Base-by-base conservation (phyloP, 2,329 filamentous ascomycete genomes). In the Pseudogymnoascus sp. region DNA sequence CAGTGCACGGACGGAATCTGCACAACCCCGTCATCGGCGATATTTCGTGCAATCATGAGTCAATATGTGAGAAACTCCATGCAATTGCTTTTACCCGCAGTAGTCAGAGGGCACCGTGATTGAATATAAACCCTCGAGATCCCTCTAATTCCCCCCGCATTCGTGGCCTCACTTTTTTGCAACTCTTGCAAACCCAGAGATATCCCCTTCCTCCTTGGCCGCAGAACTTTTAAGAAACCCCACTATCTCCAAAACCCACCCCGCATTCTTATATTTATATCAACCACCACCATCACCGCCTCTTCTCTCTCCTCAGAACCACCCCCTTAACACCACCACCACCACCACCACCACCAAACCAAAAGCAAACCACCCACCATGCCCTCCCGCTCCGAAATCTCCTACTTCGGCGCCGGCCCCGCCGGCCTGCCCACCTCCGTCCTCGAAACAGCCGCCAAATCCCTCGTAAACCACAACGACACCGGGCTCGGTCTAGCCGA, bases 391-490 rank as follows among this genome's bases (percentile, higher is more conserved):
- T 81, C 85, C 70, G 87, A 93, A 67, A 84, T 95, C 74, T 83
- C 87, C 68, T 95, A 96, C 78, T 96, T 96, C 70, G 92, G 93
- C 66, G 93, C 93, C 62, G 93, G 93, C 67, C 93, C 93, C 60
- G 92, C 93, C n/a, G 80, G 86, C 33, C 82, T 97, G 17, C 93
- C 93, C 23, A 96, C 90, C 11, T 78, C 84, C 3, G 90, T 97
- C 21, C 84, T 97, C 60, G 86, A 95, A 75, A 82, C 80, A 50
- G 92, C 91, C 61, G 86, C 91, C 1, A 75, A 85, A 73, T 89
- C 90, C 1, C 86, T 97, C 4, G 76, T 96, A 68, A 89, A 97
- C 80, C 96, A 86, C 79, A 80, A 93, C 57, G 81, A 84, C 74
- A 90, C 86, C 40, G 93, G 93, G 64, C 82, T 97, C 63, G 92